phyloP scores from a whole-genome alignment of 1,139 yeast species.

The Komagataea norvegica region DNA sequence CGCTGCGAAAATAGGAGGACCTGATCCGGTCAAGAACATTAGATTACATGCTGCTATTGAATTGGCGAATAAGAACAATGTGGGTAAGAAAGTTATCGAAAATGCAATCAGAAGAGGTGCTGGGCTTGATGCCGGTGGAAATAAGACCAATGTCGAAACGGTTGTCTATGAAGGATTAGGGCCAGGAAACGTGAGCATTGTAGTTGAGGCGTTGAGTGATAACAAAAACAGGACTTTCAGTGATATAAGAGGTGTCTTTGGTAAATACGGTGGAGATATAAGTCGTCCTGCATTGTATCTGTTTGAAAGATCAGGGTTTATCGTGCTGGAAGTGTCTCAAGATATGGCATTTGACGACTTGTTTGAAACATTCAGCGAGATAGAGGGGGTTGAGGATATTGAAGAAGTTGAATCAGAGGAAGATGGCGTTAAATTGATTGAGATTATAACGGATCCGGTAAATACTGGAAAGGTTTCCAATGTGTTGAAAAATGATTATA shows the following conservation, averaged over 20 bases:
- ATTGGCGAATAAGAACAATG: slow-evolving; percentile 70
- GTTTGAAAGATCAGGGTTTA: slow-evolving; percentile 74
- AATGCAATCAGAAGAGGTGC: slow-evolving; percentile 82
- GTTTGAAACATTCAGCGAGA: slow-evolving; percentile 69
- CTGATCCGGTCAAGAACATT: slow-evolving; percentile 59
- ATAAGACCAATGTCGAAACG: slow-evolving; percentile 38
- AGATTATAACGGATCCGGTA: slow-evolving; percentile 52
- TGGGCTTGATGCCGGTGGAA: slow-evolving; percentile 46
- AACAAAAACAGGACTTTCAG: slow-evolving; percentile 81
- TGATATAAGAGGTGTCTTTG: slow-evolving; percentile 68
- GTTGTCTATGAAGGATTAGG: slow-evolving; percentile 81
- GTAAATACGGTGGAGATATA: slow-evolving; percentile 63
- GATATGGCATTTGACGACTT: slow-evolving; percentile 51
- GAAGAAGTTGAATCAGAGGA: slow-evolving; percentile 44
- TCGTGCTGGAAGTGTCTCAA: slow-evolving; percentile 41
- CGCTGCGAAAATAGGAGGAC: slow-evolving; percentile 63
- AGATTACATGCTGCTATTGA: slow-evolving; percentile 73
- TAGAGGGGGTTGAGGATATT: slow-evolving; percentile 76
- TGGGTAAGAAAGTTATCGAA: slow-evolving; percentile 80
- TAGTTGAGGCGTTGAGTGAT: slow-evolving; percentile 84
- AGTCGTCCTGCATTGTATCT: slow-evolving; percentile 68
- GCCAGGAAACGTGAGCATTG: slow-evolving; percentile 84
- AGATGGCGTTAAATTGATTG: slow-evolving; percentile 26
- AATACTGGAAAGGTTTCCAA: slow-evolving; percentile 61
- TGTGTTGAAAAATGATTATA: slow-evolving; percentile 46